Percentiles rank a stretch among this genome's conserved stretches.
These are phyloP conservation scores for grape (Vitis vinifera) DNA, from an alignment of 164 flowering plant species.

Conservation along the genomic window DNA sequence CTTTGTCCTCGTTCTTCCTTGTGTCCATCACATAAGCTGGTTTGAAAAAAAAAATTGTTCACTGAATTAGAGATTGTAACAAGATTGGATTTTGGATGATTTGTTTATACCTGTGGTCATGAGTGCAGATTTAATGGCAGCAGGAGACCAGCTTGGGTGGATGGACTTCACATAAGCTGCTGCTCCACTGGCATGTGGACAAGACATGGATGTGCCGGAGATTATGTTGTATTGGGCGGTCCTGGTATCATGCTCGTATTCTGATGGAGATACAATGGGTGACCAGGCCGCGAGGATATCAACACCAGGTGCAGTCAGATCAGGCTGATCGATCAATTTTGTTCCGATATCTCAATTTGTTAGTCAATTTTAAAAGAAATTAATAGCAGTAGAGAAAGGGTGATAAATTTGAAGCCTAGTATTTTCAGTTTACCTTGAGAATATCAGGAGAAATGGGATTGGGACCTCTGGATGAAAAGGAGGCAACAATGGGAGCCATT, in stretches of 20 bases:
- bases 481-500: conserved; percentile 15
- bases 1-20: conserved; percentile 14
- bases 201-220: conserved; percentile 23
- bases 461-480: neutral
- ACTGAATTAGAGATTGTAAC: neutral
- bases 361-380: neutral
- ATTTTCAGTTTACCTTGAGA: conserved; percentile 14
- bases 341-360: neutral
- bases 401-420: neutral
- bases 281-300: conserved; percentile 29
- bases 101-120: conserved; percentile 16
- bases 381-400: neutral
- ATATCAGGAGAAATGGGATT: conserved; percentile 15
- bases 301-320: conserved; percentile 27
- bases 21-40: conserved; percentile 21
- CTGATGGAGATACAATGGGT: neutral
- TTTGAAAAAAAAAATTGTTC: neutral
- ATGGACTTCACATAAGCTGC: conserved; percentile 16
- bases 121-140: conserved; percentile 5
- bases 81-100: neutral
- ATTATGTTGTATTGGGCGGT: conserved; percentile 5
- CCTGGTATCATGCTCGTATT: neutral
- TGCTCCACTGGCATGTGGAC: conserved; percentile 17
- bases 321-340: conserved; percentile 16
- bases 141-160: conserved; percentile 16